phyloP scores from a whole-genome alignment of 352 stramenopile species.

The Pythium angustatum region DNA sequence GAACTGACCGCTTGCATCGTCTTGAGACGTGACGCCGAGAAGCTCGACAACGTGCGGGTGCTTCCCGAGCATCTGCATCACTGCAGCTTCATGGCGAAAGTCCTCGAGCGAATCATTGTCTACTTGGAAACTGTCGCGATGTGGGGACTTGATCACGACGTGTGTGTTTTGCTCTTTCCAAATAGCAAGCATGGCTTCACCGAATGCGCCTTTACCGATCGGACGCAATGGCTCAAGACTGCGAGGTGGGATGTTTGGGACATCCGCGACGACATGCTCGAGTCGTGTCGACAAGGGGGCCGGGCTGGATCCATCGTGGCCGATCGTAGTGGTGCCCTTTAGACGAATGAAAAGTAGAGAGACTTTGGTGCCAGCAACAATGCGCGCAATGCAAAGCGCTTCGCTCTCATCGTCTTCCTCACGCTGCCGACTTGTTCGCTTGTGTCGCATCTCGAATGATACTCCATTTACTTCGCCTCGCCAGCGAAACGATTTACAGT shows the following conservation, averaged over 20 bases:
- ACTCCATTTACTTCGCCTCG: constrained; percentile 54
- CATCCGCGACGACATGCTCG: constrained; percentile 44
- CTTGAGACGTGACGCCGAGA: constrained; percentile 41
- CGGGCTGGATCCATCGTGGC: constrained; percentile 1
- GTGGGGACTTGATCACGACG: constrained; percentile 70
- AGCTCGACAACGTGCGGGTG: constrained; percentile 73
- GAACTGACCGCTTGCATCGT: too few species aligned
- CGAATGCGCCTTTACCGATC: constrained; percentile 66
- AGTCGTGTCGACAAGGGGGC: constrained; percentile 30
- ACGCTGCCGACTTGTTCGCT: constrained; percentile 14
- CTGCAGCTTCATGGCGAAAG: constrained; percentile 66
- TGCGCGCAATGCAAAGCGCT: constrained; percentile 50
- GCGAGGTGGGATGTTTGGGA: constrained; percentile 49
- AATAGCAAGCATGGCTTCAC: constrained; percentile 61
- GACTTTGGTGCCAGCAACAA: constrained; percentile 59
- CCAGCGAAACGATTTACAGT: constrained; percentile 71
- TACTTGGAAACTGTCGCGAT: constrained; percentile 42
- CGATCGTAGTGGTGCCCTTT: background rate
- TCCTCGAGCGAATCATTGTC: constrained; percentile 46
- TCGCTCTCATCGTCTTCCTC: constrained; percentile 33
- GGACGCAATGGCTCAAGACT: constrained; percentile 56
- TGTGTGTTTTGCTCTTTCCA: constrained; percentile 52
- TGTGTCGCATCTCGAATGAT: constrained; percentile 58
- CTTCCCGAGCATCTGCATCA: constrained; percentile 77
- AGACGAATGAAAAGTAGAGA: constrained; percentile 68